Evolutionary conservation across 2,329 filamentous ascomycete species (phyloP).

Genomic region (Fusarium foetens): DNA sequence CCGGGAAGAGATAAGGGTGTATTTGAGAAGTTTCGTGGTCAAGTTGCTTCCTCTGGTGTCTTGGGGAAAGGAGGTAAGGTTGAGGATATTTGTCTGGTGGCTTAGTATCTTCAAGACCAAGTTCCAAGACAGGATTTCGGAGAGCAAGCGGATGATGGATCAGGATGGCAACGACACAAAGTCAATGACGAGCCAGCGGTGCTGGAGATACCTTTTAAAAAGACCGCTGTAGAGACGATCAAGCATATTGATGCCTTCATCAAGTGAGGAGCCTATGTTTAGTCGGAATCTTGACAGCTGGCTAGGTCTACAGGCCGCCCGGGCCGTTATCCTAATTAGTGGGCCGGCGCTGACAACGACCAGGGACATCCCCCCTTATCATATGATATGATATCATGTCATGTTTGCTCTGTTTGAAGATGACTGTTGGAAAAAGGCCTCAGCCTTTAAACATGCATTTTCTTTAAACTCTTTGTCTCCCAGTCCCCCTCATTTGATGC

Average conservation of each 20-base stretch:
- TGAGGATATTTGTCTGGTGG: neutral
- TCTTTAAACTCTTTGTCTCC: too few species aligned
- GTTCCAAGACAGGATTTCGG: accelerated
- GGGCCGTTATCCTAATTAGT: neutral
- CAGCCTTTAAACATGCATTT: accelerated
- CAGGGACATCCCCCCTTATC: accelerated
- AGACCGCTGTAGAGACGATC: neutral
- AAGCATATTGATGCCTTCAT: neutral
- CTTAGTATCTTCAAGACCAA: accelerated
- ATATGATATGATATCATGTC: neutral
- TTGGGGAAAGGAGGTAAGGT: accelerated
- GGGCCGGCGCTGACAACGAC: neutral
- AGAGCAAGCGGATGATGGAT: accelerated
- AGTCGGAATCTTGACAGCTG: neutral
- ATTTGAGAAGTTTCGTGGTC: accelerated
- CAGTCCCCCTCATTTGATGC: neutral
- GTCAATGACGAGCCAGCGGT: accelerated
- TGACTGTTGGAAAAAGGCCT: neutral
- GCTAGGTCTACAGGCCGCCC: neutral
- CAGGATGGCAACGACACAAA: neutral
- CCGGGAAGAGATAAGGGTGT: accelerated
- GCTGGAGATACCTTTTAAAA: too few species aligned
- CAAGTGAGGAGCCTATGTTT: neutral
- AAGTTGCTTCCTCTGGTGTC: neutral
- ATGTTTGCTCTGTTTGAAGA: neutral